A percentile compares a stretch with the other conserved stretches of the same genome.
phyloP scores from a whole-genome alignment of 1,284 basidiomycete species.

The Inonotus hispidus region DNA sequence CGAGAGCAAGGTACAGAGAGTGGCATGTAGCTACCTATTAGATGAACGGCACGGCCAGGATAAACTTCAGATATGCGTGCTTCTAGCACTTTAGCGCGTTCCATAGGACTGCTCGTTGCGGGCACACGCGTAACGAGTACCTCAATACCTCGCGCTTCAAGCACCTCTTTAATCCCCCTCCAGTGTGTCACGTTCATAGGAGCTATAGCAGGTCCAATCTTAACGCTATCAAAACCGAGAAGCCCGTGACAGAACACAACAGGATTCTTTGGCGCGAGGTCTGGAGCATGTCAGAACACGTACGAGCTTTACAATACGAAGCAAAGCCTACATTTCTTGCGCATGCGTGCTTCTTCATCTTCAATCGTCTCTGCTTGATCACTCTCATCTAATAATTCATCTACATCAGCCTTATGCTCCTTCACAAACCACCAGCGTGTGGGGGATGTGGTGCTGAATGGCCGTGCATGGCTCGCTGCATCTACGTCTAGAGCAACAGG shows the following conservation, averaged over 20 bases:
- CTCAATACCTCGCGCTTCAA: slow-evolving; percentile 85
- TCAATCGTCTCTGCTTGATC: slow-evolving; percentile 50
- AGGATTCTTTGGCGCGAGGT: slow-evolving; percentile 74
- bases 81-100: slow-evolving; percentile 85
- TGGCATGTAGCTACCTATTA: slow-evolving; percentile 57
- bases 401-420: slow-evolving; percentile 41
- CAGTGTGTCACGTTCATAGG: slow-evolving; percentile 88
- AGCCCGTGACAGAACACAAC: slow-evolving; percentile 93
- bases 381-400: slow-evolving; percentile 48
- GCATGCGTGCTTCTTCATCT: slow-evolving; percentile 50
- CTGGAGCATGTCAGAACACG: slow-evolving; percentile 31
- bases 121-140: slow-evolving; percentile 91
- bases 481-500: slow-evolving; percentile 24
- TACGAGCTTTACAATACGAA: neutral
- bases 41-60: slow-evolving; percentile 78
- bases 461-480: slow-evolving; percentile 5
- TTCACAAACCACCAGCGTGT: slow-evolving; percentile 51
- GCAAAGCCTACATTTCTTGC: slow-evolving; percentile 59
- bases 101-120: slow-evolving; percentile 80
- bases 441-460: slow-evolving; percentile 21
- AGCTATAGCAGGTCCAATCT: slow-evolving; percentile 65
- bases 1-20: neutral
- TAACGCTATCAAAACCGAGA: slow-evolving; percentile 80
- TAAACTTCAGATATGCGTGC: slow-evolving; percentile 74
- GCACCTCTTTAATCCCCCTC: slow-evolving; percentile 89